Evolutionary conservation across 352 stramenopile species (phyloP).

Genomic region (Phytophthora vignae): DNA sequence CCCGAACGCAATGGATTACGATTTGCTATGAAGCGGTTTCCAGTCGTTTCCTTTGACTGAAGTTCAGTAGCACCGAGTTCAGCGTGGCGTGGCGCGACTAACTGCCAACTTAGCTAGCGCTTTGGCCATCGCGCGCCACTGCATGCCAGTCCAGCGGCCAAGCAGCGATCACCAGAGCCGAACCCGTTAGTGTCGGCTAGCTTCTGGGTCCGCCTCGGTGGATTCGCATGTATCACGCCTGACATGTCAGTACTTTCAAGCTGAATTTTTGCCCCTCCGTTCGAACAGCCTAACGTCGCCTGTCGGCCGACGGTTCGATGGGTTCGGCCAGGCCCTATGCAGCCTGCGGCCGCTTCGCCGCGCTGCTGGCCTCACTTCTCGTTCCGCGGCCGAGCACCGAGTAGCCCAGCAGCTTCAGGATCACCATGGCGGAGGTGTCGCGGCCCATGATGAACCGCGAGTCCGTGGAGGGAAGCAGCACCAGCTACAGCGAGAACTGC

Average conservation of each 20-base stretch:
- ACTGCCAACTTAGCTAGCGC: not conserved
- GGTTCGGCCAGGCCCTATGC: not conserved
- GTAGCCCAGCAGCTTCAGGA: not conserved
- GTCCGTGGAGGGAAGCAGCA: slow-evolving; percentile 15
- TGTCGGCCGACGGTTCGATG: not conserved
- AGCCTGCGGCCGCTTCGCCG: not conserved
- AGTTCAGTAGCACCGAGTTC: not conserved
- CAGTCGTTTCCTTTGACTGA: slow-evolving; percentile 2
- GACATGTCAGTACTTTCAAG: slow-evolving; percentile 14
- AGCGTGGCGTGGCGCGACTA: not conserved
- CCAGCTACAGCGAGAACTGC: slow-evolving; percentile 17
- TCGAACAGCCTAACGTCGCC: slow-evolving; percentile 25
- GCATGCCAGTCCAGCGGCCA: slow-evolving; percentile 1
- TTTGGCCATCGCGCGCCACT: not conserved
- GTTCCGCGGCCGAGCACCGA: slow-evolving; percentile 12
- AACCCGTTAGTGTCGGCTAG: slow-evolving; percentile 4
- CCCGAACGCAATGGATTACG: slow-evolving; percentile 1
- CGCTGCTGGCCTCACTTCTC: slow-evolving; percentile 13
- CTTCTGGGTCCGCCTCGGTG: not conserved
- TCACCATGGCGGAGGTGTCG: slow-evolving; percentile 30
- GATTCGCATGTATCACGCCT: slow-evolving; percentile 7
- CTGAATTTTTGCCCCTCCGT: not conserved
- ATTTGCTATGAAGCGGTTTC: slow-evolving; percentile 2
- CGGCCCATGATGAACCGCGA: slow-evolving; percentile 1
- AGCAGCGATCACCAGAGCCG: not conserved